These are phyloP conservation scores for Fusarium brevicatenulatum DNA, from an alignment of 2,329 filamentous ascomycete species.

Conservation along the genomic window DNA sequence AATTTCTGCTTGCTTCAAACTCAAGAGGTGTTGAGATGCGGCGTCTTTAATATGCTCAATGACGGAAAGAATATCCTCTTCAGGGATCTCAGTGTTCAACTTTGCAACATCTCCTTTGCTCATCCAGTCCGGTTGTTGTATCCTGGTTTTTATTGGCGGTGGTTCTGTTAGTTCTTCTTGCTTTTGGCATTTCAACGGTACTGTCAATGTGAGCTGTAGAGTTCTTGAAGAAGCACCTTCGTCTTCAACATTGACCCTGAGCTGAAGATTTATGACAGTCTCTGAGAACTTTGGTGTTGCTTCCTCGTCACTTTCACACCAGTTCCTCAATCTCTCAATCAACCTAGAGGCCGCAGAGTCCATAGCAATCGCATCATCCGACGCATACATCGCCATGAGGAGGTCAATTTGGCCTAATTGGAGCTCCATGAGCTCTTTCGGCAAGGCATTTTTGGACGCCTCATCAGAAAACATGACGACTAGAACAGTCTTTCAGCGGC, in stretches of 20 bases:
- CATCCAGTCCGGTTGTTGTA: constrained; percentile 63
- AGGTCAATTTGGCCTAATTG: constrained; percentile 62
- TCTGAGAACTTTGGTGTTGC: not conserved
- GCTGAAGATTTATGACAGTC: constrained; percentile 36
- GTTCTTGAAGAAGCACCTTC: constrained; percentile 9
- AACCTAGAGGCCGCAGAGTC: constrained; percentile 32
- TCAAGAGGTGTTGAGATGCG: constrained; percentile 46
- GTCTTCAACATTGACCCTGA: constrained; percentile 39
- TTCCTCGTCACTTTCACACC: constrained; percentile 36
- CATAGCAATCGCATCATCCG: constrained; percentile 48
- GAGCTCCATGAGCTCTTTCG: constrained; percentile 57
- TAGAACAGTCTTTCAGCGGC: fast-evolving
- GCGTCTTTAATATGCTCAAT: constrained; percentile 57
- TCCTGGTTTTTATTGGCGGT: constrained; percentile 53
- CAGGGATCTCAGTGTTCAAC: constrained; percentile 54
- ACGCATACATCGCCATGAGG: constrained; percentile 62
- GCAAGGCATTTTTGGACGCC: constrained; percentile 37
- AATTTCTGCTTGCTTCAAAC: constrained; percentile 16
- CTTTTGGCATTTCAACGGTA: constrained; percentile 46
- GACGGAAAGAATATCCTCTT: constrained; percentile 56
- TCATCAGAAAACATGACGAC: not conserved
- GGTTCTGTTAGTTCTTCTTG: constrained; percentile 45
- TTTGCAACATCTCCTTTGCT: constrained; percentile 57
- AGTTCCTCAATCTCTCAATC: constrained; percentile 35
- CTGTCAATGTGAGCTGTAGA: constrained; percentile 49